Evolutionary conservation across 768 basidiomycete genomes (phyloP), one percentile per base, ranked within the genome.

Genomic region (Trametopsis cervina): DNA sequence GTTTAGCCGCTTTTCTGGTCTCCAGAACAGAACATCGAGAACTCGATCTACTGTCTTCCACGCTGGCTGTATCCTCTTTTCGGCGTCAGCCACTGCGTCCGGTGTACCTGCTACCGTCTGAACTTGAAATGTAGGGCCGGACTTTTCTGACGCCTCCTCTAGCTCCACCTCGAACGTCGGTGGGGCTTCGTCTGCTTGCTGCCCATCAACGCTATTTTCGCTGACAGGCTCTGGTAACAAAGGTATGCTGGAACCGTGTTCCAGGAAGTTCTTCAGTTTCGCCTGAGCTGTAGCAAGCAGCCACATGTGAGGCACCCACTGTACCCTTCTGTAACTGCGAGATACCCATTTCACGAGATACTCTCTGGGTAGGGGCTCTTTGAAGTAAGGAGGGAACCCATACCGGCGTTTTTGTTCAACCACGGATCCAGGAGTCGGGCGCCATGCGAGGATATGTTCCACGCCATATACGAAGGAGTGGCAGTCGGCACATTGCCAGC

Each of bases 221-320:
- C 58, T 61, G 5, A 64, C 58, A 21, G 75, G 68, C 47, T 75
- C 69, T 0, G 72, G 69, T 6, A 89, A 66, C 39, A 94, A 69
- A 29, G 81, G 72, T 12, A 92, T 76, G 58, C 77, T 81, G 1
- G 85, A 68, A 3, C 92, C 90, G 12, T 73, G 69, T 7, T 63
- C 55, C 33, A 94, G 68, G 66, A 95, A 97, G 60, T 88, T 77
- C 55, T 83, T 85, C 50, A 96, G 67, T 60, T 83, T 89, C 10
- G 64, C 59, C n/a, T 66, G 60, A 44, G 78, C 71, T n/a, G 77
- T 81, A 9, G 84, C 77, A 24, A 81, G 69, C 1, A 96, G 70
- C 91, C 91, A 97, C 71, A 85, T 81, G 57, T 97, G 93, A 24
- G 91, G 86, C 1, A 96, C 91, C 93, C 93, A 97, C 62, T 85